Evolutionary conservation across 805 yeast genomes (phyloP).

Genomic region (Ogataea nakhonphanomensis): DNA sequence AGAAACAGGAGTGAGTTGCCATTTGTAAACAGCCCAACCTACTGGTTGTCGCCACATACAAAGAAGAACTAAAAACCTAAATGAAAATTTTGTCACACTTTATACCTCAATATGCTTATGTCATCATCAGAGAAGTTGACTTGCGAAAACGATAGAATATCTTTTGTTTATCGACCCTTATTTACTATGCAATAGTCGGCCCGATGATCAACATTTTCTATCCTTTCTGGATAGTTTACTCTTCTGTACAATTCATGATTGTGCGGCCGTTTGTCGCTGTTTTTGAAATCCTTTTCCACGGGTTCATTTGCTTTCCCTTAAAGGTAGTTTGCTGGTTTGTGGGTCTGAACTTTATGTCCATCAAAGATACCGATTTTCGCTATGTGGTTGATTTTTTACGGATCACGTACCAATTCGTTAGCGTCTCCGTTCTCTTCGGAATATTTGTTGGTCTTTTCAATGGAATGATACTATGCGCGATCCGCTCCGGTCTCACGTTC

Average conservation of each 20-base stretch:
- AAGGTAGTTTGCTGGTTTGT: conserved; percentile 5
- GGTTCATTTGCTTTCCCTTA: conserved; percentile 2
- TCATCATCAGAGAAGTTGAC: not conserved
- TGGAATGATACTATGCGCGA: conserved; percentile 14
- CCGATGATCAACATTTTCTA: conserved; percentile 3
- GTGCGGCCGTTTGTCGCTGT: conserved; percentile 3
- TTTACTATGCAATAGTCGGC: not conserved
- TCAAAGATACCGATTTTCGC: conserved; percentile 1
- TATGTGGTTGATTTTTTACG: conserved; percentile 15
- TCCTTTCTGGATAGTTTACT: conserved; percentile 4
- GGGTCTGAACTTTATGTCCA: conserved; percentile 12
- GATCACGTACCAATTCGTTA: conserved; percentile 24
- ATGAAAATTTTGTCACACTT: not conserved
- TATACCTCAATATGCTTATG: not conserved
- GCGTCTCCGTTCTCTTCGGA: conserved; percentile 24
- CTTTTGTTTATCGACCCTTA: not conserved
- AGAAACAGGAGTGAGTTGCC: conserved; percentile 28
- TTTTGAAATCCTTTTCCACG: conserved; percentile 3
- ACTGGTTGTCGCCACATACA: conserved; percentile 4
- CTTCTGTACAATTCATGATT: conserved; percentile 1
- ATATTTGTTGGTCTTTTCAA: conserved; percentile 20
- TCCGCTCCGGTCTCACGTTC: conserved; percentile 16
- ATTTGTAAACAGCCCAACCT: conserved; percentile 1
- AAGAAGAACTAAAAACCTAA: not conserved
- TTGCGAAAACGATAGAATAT: conserved; percentile 2